Evolutionary conservation across 495 filamentous ascomycete genomes (phyloP), one percentile per base, ranked within the genome.

Genomic region (Thozetella sp.): DNA sequence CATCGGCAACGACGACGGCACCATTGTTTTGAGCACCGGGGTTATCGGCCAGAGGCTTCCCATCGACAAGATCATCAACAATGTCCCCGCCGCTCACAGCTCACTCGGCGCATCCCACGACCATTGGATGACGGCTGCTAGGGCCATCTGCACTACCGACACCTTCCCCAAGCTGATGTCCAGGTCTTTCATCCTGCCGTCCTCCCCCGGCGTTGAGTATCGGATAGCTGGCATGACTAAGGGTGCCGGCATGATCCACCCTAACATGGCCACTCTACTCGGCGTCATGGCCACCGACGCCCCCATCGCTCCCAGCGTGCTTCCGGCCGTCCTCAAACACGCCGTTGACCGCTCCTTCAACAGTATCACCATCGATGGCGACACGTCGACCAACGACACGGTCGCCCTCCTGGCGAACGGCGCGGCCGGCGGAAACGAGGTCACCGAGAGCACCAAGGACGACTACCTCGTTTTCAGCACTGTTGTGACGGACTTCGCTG

Each of bases 181-280:
- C 20, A 85, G 83, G 57, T 87, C 85, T 3, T 99, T 98, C 75
- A 87, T 77, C 3, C 86, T 99, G 25, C 94, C 94, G 22, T 95
- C 91, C 11, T 91, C 91, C 10, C 87, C 90, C 2, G 76, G 78
- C 10, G 86, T 83, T 43, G 82, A 84, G 69, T 99, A 97, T 78
- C 80, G 83, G 64, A 89, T 99, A 24, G 93, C 90, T 24, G 95
- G 95, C 52, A 97, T 97, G 86, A 97, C 96, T 60, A 99, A 99
- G 76, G 95, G 95, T 50, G 96, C 95, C 15, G 95, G 95, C 66
- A 99, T 99, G 95, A 99, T 99, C 70, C 94, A 97, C 75, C 95
- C 95, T 22, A 97, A 99, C 79, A 97, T 99, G 94, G 95, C 93
- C 46, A 99, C 95, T 0, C 84, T 99, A 40, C 86, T 99, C 25